Base-by-base conservation (phyloP, 1,139 yeast species). In the Geotrichum bryndzae region DNA sequence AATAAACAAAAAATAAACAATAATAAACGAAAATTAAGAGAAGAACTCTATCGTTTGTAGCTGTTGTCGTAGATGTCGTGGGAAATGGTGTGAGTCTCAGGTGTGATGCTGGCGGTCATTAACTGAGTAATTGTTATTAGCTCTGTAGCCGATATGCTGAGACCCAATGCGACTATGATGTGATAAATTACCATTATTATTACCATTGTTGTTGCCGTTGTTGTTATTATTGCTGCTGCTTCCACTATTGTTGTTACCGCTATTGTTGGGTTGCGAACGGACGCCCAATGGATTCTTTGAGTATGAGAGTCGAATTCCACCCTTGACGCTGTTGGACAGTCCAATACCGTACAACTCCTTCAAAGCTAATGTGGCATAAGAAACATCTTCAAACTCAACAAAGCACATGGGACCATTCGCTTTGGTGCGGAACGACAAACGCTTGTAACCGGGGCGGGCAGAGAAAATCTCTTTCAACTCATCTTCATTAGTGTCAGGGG, bases 221-320 rank as follows among this genome's bases (percentile, higher is more conserved):
- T 59, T 56, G 29, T 56, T 60, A 61, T 63, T 61, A 57, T 57
- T 64, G 50, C 66, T 64, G 41, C 53, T 45, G 45, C 38, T 53
- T 51, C 63, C 48, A 27, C 53, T 41, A 27, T 61, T 58, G 18
- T 57, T 54, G 33, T 54, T 57, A 38, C 64, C 64, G 53, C 54
- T 57, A 54, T 61, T 63, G 52, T 57, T 63, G 48, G 31, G 80
- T 80, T 59, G 63, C n/a, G 61, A 56, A 68, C 98, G 84, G 5
- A 94, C 99, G 53, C 99, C 99, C 68, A 94, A 82, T 25, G 99
- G 99, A 74, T 94, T 94, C 77, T 94, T 94, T 53, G 97, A 90
- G 71, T 91, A 94, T 60, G 96, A 89, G 65, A 94, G 81, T 64
- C 99, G 82, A 64, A 94, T 94, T 27, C 99, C 99, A 53, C 98